phyloP scores from a whole-genome alignment of 2,329 filamentous ascomycete species.

The Fusarium aywerte region DNA sequence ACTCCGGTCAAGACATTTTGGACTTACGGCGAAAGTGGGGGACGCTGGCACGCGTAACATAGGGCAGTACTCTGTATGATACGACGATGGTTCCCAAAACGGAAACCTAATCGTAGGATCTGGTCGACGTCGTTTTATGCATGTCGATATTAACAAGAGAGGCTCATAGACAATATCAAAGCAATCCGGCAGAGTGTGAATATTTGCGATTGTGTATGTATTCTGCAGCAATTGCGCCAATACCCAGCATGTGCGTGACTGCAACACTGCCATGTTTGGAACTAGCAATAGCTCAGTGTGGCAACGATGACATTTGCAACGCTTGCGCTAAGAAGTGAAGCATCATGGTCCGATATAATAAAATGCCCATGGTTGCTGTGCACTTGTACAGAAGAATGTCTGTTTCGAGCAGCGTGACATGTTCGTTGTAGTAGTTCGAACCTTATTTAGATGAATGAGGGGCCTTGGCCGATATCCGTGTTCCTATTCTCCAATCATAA shows the following conservation, averaged over 20 bases:
- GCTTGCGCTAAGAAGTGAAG: background rate
- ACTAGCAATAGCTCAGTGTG: background rate
- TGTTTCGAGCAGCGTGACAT: constrained; percentile 25
- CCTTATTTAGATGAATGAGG: constrained; percentile 40
- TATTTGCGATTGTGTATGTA: constrained; percentile 7
- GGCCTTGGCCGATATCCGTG: constrained; percentile 21
- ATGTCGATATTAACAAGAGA: constrained; percentile 13
- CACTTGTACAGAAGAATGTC: constrained; percentile 8
- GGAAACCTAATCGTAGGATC: constrained; percentile 43
- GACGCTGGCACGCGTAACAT: constrained; percentile 22
- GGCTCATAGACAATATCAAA: background rate
- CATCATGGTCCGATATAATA: background rate
- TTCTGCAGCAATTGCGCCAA: background rate
- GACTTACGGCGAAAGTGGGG: constrained; percentile 45
- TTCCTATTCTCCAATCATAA: constrained; percentile 38
- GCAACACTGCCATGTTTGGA: constrained; percentile 4
- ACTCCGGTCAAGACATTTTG: constrained; percentile 36
- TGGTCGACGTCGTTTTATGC: constrained; percentile 35
- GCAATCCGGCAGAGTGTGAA: background rate
- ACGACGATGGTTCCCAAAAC: constrained; percentile 39
- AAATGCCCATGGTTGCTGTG: constrained; percentile 1
- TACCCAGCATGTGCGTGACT: background rate
- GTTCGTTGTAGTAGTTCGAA: constrained; percentile 28
- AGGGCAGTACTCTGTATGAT: constrained; percentile 23
- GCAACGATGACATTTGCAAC: constrained; percentile 1